These are phyloP conservation scores for Penicillium sp. DNA, from an alignment of 2,329 filamentous ascomycete genomes.

Conservation along the genomic window DNA sequence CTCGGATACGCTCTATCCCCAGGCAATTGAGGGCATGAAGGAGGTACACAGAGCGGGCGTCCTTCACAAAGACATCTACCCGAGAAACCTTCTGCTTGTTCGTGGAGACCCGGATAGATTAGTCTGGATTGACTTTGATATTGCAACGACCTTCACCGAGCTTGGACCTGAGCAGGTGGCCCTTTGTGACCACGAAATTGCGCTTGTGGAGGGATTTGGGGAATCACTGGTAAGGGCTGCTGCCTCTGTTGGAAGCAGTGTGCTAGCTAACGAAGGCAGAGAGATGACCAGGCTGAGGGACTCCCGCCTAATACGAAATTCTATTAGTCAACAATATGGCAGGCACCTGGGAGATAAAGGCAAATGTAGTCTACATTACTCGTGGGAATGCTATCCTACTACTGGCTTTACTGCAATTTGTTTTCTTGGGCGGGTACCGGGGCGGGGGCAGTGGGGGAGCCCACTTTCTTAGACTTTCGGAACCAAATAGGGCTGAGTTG, in stretches of 20 bases:
- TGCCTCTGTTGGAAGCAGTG: not conserved
- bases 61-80: slow-evolving; percentile 23
- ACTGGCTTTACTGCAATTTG: too few species aligned
- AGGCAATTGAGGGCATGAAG: slow-evolving; percentile 22
- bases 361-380: too few species aligned
- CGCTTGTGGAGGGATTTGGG: slow-evolving; percentile 17
- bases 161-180: slow-evolving; percentile 6
- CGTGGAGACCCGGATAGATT: slow-evolving; percentile 17
- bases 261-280: slow-evolving; percentile 16
- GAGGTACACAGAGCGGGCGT: slow-evolving; percentile 21
- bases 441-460: too few species aligned
- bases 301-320: slow-evolving; percentile 24
- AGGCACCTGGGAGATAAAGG: too few species aligned
- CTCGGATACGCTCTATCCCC: slow-evolving; percentile 13
- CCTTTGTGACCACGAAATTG: slow-evolving; percentile 16
- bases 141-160: slow-evolving; percentile 22
- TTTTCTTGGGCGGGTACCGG: too few species aligned
- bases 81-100: slow-evolving; percentile 22
- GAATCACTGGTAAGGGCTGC: slow-evolving; percentile 10
- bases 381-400: too few species aligned
- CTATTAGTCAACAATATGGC: slow-evolving; percentile 2
- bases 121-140: slow-evolving; percentile 29
- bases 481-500: too few species aligned
- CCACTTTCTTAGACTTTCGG: too few species aligned
- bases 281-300: slow-evolving; percentile 19